Conservation (phyloP, 371 early-diverging fungal genomes). For the Gilbertella persicaria region DNA sequence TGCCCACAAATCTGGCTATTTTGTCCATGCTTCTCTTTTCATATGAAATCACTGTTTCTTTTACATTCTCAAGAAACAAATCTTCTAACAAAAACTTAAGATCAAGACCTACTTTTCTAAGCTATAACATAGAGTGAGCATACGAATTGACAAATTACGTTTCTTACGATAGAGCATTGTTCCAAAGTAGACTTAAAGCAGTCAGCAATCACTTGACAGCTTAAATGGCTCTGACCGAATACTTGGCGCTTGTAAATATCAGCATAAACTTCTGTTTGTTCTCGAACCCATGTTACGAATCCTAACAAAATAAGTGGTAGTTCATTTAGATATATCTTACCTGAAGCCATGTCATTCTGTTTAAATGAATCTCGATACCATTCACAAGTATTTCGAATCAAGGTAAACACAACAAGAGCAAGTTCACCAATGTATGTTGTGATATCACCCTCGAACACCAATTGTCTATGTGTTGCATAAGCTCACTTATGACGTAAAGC, state of each 20-base stretch:
- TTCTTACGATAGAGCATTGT: slow-evolving; percentile 70
- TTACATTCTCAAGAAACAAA: slow-evolving; percentile 72
- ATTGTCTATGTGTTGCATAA: slow-evolving; percentile 66
- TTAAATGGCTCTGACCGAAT: slow-evolving; percentile 72
- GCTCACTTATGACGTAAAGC: too few species aligned
- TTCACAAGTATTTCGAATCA: slow-evolving; percentile 91
- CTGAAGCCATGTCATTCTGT: slow-evolving; percentile 86
- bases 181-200: slow-evolving; percentile 80
- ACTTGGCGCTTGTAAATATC: slow-evolving; percentile 87
- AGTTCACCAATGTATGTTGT: slow-evolving; percentile 82
- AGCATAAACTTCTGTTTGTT: slow-evolving; percentile 83
- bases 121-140: slow-evolving; percentile 32
- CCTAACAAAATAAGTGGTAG: slow-evolving; percentile 37
- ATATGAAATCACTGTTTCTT: slow-evolving; percentile 65
- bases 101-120: slow-evolving; percentile 79
- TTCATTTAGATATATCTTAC: slow-evolving; percentile 20
- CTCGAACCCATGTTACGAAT: slow-evolving; percentile 89
- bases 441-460: slow-evolving; percentile 87
- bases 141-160: background rate
- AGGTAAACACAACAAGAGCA: slow-evolving; percentile 82
- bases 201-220: slow-evolving; percentile 81
- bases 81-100: slow-evolving; percentile 84
- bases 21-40: slow-evolving; percentile 54
- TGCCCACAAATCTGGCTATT: slow-evolving; percentile 57
- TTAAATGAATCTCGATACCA: slow-evolving; percentile 92